Conservation (phyloP, 768 basidiomycete genomes). For the Mycena rebaudengoi region DNA sequence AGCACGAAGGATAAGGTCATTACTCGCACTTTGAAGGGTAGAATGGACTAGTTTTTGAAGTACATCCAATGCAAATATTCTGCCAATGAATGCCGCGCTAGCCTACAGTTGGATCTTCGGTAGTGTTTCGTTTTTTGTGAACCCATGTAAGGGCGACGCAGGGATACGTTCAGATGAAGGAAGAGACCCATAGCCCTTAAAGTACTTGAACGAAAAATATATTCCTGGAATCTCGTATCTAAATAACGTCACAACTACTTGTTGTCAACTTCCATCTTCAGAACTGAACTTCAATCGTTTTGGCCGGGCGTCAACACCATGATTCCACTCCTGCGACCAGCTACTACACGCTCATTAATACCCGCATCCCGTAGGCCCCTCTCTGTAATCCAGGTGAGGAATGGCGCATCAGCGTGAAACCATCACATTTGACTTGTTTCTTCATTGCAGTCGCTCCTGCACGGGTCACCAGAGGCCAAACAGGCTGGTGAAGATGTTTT, state of each 20-base stretch:
- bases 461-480: constrained; percentile 94
- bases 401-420: constrained; percentile 20
- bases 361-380: constrained; percentile 53
- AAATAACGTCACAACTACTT: not conserved
- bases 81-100: not conserved
- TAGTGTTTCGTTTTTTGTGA: too few species aligned
- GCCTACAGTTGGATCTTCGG: not conserved
- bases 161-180: too few species aligned
- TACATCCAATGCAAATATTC: constrained; percentile 15
- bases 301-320: too few species aligned
- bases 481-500: constrained; percentile 79
- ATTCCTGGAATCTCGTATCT: too few species aligned
- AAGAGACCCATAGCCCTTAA: too few species aligned
- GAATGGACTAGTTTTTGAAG: constrained; percentile 79
- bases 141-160: too few species aligned
- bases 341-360: constrained; percentile 17
- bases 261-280: not conserved
- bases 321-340: constrained; percentile 22
- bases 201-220: too few species aligned
- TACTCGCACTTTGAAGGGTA: constrained; percentile 86
- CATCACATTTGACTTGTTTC: constrained; percentile 31
- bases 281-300: constrained; percentile 2
- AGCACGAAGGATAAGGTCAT: constrained; percentile 81
- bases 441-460: constrained; percentile 82
- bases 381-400: constrained; percentile 66